Evolutionary conservation across 1,139 yeast genomes (phyloP), one percentile per base, ranked within the genome.

Genomic region (Zygosaccharomyces pseudobailii): DNA sequence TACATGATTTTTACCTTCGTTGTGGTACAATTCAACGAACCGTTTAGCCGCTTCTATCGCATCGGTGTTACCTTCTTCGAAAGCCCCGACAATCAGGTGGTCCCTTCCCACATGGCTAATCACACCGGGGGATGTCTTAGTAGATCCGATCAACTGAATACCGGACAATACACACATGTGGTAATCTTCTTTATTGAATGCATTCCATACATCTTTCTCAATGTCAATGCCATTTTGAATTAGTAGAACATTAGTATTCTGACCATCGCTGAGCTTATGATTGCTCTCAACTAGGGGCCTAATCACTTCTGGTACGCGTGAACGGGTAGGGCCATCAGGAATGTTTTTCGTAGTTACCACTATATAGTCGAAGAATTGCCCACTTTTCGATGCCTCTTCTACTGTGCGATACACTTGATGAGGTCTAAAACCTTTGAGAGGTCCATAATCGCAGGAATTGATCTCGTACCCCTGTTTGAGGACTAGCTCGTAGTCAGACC

Each of bases 161-260:
- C 82, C 84, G 49, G 80, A 73, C 10, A 80, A 56, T 7, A 78
- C 61, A 7, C 71, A 46, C 21, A 59, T 47, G 25, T 59, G 50
- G 32, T 50, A 55, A 9, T 46, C 55, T 41, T 68, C 67, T 2
- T 63, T 55, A 25, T 81, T 79, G 52, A 69, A 78, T 37, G 61
- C 59, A 22, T 66, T 66, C 32, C 72, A 58, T 62, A 79, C 66
- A 6, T 80, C 80, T 28, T 65, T 64, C 52, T 79, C 85, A 43
- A 80, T 75, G 38, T 74, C 82, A 45, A 80, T 71, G 19, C 85
- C 86, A 58, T 80, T 80, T 59, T 80, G 85, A 45, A 79, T 65
- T 55, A 80, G 66, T 2, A 80, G 67, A 17, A 80, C 69, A 4
- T 74, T 66, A 20, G 80, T 70, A 5, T 59, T 56, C 23, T 50